phyloP scores from a whole-genome alignment of 148 eudicot species.

The Heliosperma pusillum region DNA sequence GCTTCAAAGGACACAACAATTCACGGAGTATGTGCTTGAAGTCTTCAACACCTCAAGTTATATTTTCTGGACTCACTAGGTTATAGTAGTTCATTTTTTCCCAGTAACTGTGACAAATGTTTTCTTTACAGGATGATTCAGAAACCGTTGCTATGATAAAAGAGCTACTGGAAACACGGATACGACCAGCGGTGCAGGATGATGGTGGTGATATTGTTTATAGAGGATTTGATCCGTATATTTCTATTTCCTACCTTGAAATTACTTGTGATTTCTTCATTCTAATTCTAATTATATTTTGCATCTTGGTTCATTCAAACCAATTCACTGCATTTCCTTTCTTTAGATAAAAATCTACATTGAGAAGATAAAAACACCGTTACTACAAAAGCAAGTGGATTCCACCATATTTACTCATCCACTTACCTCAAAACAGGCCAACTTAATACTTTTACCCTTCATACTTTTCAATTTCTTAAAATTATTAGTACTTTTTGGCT shows the following conservation, averaged over 20 bases:
- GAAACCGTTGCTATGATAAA: conserved; percentile 98
- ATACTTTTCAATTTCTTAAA: background rate
- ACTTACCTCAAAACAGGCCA: background rate
- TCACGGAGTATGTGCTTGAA: conserved; percentile 49
- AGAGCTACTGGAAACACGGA: conserved; percentile 91
- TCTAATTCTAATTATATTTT: no score
- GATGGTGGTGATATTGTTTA: conserved; percentile 98
- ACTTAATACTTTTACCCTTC: background rate
- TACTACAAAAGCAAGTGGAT: no score
- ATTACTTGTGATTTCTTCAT: no score
- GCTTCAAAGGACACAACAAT: conserved; percentile 92
- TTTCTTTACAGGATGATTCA: conserved; percentile 72
- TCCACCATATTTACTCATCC: background rate
- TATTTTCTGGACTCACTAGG: no score
- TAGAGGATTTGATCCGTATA: conserved; percentile 72
- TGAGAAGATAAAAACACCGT: background rate
- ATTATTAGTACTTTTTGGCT: conserved; percentile 15
- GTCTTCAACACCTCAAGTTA: background rate
- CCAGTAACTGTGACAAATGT: background rate
- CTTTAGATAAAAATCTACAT: background rate
- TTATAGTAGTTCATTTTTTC: no score
- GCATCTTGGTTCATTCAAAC: no score
- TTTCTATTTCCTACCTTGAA: conserved; percentile 13
- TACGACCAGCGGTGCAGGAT: conserved; percentile 94
- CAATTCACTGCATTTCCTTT: background rate